Evolutionary conservation across 768 basidiomycete genomes (phyloP).

Genomic region (Leccinum ochraceum): DNA sequence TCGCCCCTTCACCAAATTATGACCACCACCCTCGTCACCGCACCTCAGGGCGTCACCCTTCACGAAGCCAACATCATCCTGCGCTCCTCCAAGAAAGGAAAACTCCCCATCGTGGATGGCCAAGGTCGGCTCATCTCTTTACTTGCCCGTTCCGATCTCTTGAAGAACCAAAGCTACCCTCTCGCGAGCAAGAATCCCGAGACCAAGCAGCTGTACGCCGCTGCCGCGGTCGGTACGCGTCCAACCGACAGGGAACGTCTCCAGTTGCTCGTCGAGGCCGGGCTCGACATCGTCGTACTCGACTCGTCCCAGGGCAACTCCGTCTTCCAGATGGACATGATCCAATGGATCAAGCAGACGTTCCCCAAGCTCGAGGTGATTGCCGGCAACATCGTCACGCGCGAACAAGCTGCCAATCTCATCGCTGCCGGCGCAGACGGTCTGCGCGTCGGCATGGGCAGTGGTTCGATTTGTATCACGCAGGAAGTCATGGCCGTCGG

Average conservation of each 20-base stretch:
- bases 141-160: constrained; percentile 93
- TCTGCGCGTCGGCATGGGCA: constrained; percentile 97
- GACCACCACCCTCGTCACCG: constrained; percentile 88
- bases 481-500: constrained; percentile 99
- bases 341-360: constrained; percentile 86
- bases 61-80: constrained; percentile 91
- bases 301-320: constrained; percentile 99
- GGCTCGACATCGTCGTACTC: constrained; percentile 91
- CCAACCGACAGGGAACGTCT: constrained; percentile 86
- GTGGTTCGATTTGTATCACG: constrained; percentile 98
- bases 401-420: constrained; percentile 93
- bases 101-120: constrained; percentile 81
- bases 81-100: constrained; percentile 96
- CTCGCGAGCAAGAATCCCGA: constrained; percentile 89
- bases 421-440: constrained; percentile 95
- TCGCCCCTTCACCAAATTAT: constrained; percentile 80
- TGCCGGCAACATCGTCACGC: constrained; percentile 96
- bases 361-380: constrained; percentile 90
- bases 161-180: constrained; percentile 97
- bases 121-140: constrained; percentile 73
- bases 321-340: constrained; percentile 90
- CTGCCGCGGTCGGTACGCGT: constrained; percentile 94
- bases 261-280: constrained; percentile 84
- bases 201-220: constrained; percentile 94
- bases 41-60: constrained; percentile 85